Conservation (phyloP, 2,329 filamentous ascomycete species). For the Nigrospora osmanthi region DNA sequence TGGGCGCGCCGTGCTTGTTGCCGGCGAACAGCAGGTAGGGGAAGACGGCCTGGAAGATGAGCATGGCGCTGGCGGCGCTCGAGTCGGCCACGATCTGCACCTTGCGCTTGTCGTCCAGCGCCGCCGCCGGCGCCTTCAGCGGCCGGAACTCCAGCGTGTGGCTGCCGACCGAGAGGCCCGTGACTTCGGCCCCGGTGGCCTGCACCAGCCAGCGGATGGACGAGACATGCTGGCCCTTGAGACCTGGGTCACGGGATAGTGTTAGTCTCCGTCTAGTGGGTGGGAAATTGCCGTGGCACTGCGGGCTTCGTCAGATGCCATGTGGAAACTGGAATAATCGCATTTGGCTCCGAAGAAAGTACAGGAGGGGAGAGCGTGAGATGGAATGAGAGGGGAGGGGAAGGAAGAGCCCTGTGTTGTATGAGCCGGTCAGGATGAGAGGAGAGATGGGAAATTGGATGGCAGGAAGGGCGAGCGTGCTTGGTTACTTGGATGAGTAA, state of each 20-base stretch:
- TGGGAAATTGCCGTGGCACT: too few relatives aligned
- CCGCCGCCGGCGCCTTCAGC: slow-evolving; percentile 24
- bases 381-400: too few relatives aligned
- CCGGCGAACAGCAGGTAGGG: slow-evolving; percentile 50
- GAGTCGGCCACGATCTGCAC: slow-evolving; percentile 43
- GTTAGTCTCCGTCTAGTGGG: too few relatives aligned
- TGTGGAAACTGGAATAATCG: too few relatives aligned
- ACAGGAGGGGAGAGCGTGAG: too few relatives aligned
- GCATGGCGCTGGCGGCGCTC: slow-evolving; percentile 42
- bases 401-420: too few relatives aligned
- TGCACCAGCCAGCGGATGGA: slow-evolving; percentile 46
- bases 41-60: slow-evolving; percentile 53
- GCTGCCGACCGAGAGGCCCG: slow-evolving; percentile 43
- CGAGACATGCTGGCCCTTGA: slow-evolving; percentile 54
- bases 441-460: too few relatives aligned
- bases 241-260: slow-evolving; percentile 27
- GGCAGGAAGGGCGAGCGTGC: too few relatives aligned
- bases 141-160: slow-evolving; percentile 40
- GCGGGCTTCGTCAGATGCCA: too few relatives aligned
- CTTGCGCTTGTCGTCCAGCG: slow-evolving; percentile 26
- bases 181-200: slow-evolving; percentile 40
- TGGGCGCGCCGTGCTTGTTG: slow-evolving; percentile 30
- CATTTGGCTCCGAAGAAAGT: too few relatives aligned
- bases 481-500: too few relatives aligned
- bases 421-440: too few relatives aligned